phyloP scores from a whole-genome alignment of 106 monocot genomes.

The Narthecium ossifragum region DNA sequence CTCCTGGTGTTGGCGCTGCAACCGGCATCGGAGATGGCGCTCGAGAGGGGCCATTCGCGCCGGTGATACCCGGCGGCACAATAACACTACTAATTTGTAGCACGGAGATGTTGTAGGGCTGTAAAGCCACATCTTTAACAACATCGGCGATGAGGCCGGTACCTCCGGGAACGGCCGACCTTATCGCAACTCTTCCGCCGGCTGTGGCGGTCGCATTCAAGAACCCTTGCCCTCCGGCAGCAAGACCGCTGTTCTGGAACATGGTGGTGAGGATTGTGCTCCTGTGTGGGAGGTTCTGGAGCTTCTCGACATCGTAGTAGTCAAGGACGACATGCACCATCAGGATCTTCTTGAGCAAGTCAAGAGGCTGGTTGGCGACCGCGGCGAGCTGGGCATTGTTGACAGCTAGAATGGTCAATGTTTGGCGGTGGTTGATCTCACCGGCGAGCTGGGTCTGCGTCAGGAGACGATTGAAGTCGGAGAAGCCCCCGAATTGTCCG shows the following conservation, averaged over 20 bases:
- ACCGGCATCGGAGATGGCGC: not conserved
- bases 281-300: not conserved
- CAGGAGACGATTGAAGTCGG: conserved; percentile 3
- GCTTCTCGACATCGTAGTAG: conserved; percentile 2
- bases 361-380: not conserved
- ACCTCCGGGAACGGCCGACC: conserved; percentile 1
- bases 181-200: not conserved
- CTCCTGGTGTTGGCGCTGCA: not conserved
- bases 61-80: not conserved
- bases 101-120: conserved; percentile 4
- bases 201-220: not conserved
- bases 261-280: conserved; percentile 1
- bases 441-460: not conserved
- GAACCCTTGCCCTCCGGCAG: not conserved
- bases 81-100: not conserved
- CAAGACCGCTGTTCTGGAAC: conserved; percentile 8
- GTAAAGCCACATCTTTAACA: not conserved
- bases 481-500: not conserved
- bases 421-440: conserved; percentile 4
- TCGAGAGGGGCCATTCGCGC: not conserved
- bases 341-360: not conserved
- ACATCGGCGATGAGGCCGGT: not conserved
- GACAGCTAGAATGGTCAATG: not conserved
- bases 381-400: not conserved
- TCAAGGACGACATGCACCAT: conserved; percentile 4